Conservation (phyloP, 768 basidiomycete species). For the Leccinum subgranulosum region DNA sequence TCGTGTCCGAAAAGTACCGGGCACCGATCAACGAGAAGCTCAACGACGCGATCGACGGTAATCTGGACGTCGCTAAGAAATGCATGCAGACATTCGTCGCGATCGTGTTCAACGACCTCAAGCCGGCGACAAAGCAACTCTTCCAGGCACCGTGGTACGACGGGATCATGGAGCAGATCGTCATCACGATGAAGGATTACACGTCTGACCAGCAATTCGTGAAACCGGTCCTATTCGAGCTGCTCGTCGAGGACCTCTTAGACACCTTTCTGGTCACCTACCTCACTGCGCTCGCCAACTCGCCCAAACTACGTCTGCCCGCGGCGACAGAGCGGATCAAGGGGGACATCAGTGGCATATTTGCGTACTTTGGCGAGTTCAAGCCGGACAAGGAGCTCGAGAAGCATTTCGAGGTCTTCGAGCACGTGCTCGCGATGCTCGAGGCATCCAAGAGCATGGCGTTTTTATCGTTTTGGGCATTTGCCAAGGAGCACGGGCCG, state of each 20-base stretch:
- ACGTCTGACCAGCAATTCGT: constrained; percentile 92
- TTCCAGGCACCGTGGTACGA: constrained; percentile 92
- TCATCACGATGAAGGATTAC: constrained; percentile 96
- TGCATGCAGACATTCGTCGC: constrained; percentile 94
- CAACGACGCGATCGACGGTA: constrained; percentile 97
- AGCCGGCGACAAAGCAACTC: constrained; percentile 77
- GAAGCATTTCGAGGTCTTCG: constrained; percentile 78
- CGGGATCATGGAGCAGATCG: constrained; percentile 78
- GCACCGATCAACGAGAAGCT: constrained; percentile 77
- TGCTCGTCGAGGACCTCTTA: constrained; percentile 88
- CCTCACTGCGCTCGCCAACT: constrained; percentile 80
- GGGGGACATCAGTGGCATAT: constrained; percentile 73
- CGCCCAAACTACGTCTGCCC: constrained; percentile 85
- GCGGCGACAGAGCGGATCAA: constrained; percentile 80
- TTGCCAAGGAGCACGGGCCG: constrained; percentile 92
- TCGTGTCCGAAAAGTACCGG: constrained; percentile 92
- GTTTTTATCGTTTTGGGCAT: constrained; percentile 91
- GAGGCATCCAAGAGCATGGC: constrained; percentile 86
- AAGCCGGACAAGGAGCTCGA: constrained; percentile 82
- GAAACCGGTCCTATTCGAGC: constrained; percentile 85
- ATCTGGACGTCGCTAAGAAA: constrained; percentile 96
- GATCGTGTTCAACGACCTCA: constrained; percentile 92
- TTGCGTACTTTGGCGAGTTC: constrained; percentile 75
- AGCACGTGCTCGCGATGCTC: constrained; percentile 75
- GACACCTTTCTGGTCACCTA: constrained; percentile 89